phyloP scores from a whole-genome alignment of 129 eudicot species.

The Tagetes patula region DNA sequence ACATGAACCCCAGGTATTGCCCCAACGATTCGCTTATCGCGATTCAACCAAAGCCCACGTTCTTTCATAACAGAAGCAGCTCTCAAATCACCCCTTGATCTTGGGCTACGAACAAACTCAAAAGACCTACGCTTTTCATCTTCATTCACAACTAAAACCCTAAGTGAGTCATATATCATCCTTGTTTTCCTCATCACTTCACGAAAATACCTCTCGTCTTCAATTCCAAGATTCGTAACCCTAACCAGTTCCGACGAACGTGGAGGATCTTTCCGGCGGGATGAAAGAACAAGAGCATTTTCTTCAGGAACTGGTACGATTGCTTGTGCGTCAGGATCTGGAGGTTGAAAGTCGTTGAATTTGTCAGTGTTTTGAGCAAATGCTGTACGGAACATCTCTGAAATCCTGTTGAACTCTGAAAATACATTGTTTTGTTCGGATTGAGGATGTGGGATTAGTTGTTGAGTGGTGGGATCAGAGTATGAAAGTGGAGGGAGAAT shows the following conservation, averaged over 20 bases:
- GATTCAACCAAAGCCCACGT: constrained; percentile 61
- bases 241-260: constrained; percentile 70
- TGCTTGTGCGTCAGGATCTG: constrained; percentile 44
- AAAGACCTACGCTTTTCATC: constrained; percentile 46
- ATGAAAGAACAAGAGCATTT: constrained; percentile 17
- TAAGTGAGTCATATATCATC: constrained; percentile 51
- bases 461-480: constrained; percentile 26
- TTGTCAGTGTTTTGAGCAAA: constrained; percentile 30
- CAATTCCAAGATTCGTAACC: constrained; percentile 51
- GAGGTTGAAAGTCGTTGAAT: constrained; percentile 8
- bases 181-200: constrained; percentile 53
- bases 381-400: constrained; percentile 54
- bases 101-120: constrained; percentile 8
- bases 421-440: constrained; percentile 26
- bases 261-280: constrained; percentile 35
- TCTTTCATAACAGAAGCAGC: constrained; percentile 59
- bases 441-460: background rate
- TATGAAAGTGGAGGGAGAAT: constrained; percentile 10
- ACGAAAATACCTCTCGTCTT: constrained; percentile 57
- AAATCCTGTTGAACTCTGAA: constrained; percentile 47
- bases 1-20: constrained; percentile 61
- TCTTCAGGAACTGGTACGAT: constrained; percentile 36
- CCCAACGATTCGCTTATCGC: constrained; percentile 74
- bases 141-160: constrained; percentile 41
- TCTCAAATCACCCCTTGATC: constrained; percentile 55